Conservation (phyloP, 2,329 filamentous ascomycete genomes). For the Venturia asperata region DNA sequence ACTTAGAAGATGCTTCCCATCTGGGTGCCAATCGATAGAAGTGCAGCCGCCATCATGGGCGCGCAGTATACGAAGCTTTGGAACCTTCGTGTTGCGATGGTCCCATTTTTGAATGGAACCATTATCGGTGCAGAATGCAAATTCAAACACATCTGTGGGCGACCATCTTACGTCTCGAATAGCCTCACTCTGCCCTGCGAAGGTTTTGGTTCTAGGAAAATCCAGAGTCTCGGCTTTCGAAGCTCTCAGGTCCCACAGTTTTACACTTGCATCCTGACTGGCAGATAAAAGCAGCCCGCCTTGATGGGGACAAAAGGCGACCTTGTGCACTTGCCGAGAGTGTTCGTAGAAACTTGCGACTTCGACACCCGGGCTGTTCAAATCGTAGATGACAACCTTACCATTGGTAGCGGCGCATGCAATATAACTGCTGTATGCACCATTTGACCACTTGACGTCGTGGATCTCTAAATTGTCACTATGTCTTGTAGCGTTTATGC, state of each 20-base stretch:
- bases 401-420: conserved; percentile 59
- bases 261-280: conserved; percentile 57
- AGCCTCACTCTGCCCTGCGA: conserved; percentile 51
- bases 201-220: conserved; percentile 49
- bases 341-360: conserved; percentile 58
- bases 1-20: conserved; percentile 57
- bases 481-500: conserved; percentile 45
- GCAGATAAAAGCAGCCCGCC: conserved; percentile 55
- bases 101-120: conserved; percentile 60
- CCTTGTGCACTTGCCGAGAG: conserved; percentile 56
- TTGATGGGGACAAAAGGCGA: conserved; percentile 58
- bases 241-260: conserved; percentile 57
- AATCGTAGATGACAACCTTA: conserved; percentile 58
- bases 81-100: conserved; percentile 48
- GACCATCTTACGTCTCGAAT: conserved; percentile 60
- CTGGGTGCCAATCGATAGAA: conserved; percentile 60
- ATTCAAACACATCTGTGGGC: conserved; percentile 54
- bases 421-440: conserved; percentile 52
- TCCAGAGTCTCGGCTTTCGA: conserved; percentile 45
- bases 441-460: conserved; percentile 62
- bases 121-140: conserved; percentile 58
- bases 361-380: conserved; percentile 54
- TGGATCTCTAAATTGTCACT: conserved; percentile 55
- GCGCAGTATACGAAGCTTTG: conserved; percentile 50
- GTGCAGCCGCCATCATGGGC: conserved; percentile 56